Base-by-base conservation (phyloP, 73 alveolate genomes). In the Paramecium octaurelia region DNA sequence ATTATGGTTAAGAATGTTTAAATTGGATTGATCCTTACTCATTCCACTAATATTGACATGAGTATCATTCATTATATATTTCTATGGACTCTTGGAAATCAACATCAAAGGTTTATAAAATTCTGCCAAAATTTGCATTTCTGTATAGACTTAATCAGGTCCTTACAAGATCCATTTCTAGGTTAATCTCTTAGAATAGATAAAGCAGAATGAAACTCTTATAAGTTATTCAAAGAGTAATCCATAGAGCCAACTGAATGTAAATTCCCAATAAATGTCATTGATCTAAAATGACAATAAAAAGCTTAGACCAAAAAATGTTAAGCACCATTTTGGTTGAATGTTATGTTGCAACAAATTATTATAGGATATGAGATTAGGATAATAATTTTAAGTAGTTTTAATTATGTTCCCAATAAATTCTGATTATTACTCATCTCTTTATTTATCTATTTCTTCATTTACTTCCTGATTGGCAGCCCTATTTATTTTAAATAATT, bases 21-120 rank as follows among this genome's bases (percentile, higher is more conserved):
- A 73, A 73, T 64, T 64, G 4, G 87, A 73, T 38, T 73, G 40
- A 73, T 73, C 87, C 16, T 73, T 73, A 73, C 87, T 73, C 60
- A 73, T 73, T 36, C 59, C 87, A 73, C 87, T 73, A 21, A 73
- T 40, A 34, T 73, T 73, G 11, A 64, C 84, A 73, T 73, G 87
- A 10, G 87, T 73, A 73, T 73, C 87, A 73, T 73, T 73, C 87
- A 73, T 73, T 3, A 73, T 73, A 73, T 73, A 73, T 36, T 73
- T 73, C 12, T 73, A 38, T 16, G 87, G 87, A 73, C 87, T 73
- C n/a, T 73, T 73, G 3, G 57, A 73, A 12, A 36, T 38, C 24
- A 73, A 16, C 57, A 40, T 73, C 6, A 73, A 16, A 14, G 87
- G 57, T 36, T 73, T 73, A 18, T 73, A 73, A 16, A 35, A 73